Conservation (phyloP, 352 stramenopile genomes). For the Phytopythium mirpurense region DNA sequence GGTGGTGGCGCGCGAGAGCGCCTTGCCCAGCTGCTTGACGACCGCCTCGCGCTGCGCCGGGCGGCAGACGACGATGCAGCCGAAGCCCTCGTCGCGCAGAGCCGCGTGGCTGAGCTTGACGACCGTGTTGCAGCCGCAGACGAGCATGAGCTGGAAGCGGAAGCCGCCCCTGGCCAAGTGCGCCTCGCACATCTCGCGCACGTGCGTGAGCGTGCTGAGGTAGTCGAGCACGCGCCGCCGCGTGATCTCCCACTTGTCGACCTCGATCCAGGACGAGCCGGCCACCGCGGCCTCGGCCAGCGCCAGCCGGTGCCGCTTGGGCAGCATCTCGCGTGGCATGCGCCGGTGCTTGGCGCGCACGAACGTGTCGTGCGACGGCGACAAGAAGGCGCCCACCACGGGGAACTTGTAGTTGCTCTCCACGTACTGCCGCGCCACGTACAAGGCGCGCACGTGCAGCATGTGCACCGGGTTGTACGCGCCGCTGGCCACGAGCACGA, state of each 20-base stretch:
- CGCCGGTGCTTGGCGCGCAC: constrained; percentile 66
- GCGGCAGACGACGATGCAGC: constrained; percentile 60
- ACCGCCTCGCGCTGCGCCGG: constrained; percentile 67
- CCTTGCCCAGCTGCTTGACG: constrained; percentile 63
- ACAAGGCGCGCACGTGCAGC: constrained; percentile 71
- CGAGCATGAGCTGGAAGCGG: constrained; percentile 71
- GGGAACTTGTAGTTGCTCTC: constrained; percentile 77
- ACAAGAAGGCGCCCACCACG: constrained; percentile 75
- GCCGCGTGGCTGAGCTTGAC: constrained; percentile 74
- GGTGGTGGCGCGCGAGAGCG: constrained; percentile 47
- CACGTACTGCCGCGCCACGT: constrained; percentile 70
- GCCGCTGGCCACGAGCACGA: constrained; percentile 68
- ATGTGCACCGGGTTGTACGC: constrained; percentile 80
- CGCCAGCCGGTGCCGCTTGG: constrained; percentile 54
- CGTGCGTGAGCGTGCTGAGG: constrained; percentile 64
- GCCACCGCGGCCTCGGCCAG: constrained; percentile 62
- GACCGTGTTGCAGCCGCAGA: constrained; percentile 74
- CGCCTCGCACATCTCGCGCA: constrained; percentile 67
- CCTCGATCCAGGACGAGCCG: constrained; percentile 73
- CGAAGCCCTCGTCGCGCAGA: constrained; percentile 59
- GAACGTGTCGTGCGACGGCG: constrained; percentile 68
- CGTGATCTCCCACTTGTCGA: constrained; percentile 85
- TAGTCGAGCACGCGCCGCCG: constrained; percentile 68
- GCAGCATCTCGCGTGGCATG: constrained; percentile 75
- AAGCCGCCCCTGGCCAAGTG: constrained; percentile 43